Conservation (phyloP, 768 basidiomycete genomes). For the Rickenella mellea region DNA sequence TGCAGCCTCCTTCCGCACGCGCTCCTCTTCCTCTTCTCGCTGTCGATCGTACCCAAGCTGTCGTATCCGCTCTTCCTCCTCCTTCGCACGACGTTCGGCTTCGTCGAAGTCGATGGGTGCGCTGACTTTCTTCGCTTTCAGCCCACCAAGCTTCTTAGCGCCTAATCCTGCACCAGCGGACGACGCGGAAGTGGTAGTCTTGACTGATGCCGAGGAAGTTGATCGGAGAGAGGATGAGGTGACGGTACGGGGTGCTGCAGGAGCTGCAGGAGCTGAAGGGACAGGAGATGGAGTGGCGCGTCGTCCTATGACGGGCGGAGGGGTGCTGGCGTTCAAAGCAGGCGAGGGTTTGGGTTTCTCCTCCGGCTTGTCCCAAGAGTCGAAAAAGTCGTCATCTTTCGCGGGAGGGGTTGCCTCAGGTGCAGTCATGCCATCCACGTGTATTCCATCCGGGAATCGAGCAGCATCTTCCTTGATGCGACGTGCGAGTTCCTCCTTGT, state of each 20-base stretch:
- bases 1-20: conserved; percentile 48
- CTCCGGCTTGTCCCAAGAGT: conserved; percentile 87
- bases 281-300: conserved; percentile 28
- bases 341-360: conserved; percentile 18
- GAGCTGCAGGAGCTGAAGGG: conserved; percentile 22
- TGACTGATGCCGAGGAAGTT: conserved; percentile 20
- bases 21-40: conserved; percentile 77
- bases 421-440: conserved; percentile 67
- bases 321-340: conserved; percentile 28
- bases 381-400: conserved; percentile 83
- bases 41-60: conserved; percentile 87
- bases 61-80: conserved; percentile 88
- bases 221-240: conserved; percentile 53
- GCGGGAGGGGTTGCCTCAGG: conserved; percentile 21
- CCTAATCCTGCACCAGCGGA: conserved; percentile 19
- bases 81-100: conserved; percentile 81
- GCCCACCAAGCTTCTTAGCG: conserved; percentile 59
- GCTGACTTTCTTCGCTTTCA: conserved; percentile 84
- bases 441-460: conserved; percentile 70
- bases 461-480: conserved; percentile 68
- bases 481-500: conserved; percentile 84
- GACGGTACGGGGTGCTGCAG: conserved; percentile 44
- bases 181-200: conserved; percentile 28
- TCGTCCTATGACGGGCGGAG: conserved; percentile 53
- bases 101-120: conserved; percentile 86